Base-by-base conservation (phyloP, 306 rosid species). In the Heteromeles arbutifolia region DNA sequence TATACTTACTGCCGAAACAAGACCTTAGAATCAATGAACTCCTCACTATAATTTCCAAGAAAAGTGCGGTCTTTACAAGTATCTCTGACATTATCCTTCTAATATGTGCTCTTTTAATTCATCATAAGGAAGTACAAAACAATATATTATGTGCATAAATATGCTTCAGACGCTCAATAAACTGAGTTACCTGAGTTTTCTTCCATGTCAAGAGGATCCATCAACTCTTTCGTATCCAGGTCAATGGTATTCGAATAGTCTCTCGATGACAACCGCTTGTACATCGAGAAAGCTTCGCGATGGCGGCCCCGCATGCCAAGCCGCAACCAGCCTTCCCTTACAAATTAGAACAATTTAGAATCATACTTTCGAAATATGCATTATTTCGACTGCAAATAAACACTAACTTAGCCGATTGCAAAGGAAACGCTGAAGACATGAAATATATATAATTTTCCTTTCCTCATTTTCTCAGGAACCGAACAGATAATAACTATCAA, bases 261-360 rank as follows among this genome's bases (percentile, higher is more conserved):
- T 80, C 87, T 92, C 6, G 87, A 77, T 11, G 96, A 82, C 57
- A 81, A 65, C n/a, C 98, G 97, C 77, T 95, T 95, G 88, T 90
- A 95, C 86, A 87, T 87, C 1, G 87, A 84, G 62, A 84, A 88
- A 82, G 69, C 79, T 86, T 84, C 97, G 67, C 91, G 84, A 69
- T 85, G 84, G 67, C 80, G 87, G n/a, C 80, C 92, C 92, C 85
- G 82, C 97, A 90, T 91, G 78, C 86, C 87, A 77, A 75, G 73
- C 69, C 39, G 72, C 65, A 66, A 85, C 82, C 66, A 50, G 53
- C 72, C 82, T 74, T 67, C 65, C 71, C 67, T 83, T 82, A 70
- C 64, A 56, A 67, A 64, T 75, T 44, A 75, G 31, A 77, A 71
- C 44, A 76, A 70, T 37, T 83, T 57, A 69, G 43, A 7, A 37